A percentile compares a stretch with the other conserved stretches of the same genome.
Evolutionary conservation across 2,329 filamentous ascomycete genomes (phyloP).

Genomic region (Venturiaceae sp.): DNA sequence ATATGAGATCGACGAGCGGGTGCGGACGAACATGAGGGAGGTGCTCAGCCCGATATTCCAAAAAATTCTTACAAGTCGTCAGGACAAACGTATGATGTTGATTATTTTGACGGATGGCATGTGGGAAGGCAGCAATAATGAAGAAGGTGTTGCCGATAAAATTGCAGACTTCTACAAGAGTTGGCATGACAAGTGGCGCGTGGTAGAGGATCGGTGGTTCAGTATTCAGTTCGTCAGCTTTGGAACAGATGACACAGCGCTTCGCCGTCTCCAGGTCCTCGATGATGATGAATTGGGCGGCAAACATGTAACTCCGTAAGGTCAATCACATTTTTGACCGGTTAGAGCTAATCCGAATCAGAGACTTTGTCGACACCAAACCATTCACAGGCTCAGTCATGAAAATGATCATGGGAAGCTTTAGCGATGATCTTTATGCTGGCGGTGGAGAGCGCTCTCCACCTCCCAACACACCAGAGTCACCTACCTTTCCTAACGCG

Average conservation of each 20-base stretch:
- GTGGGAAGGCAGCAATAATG: not conserved
- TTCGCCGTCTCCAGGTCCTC: not conserved
- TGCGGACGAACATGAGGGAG: not conserved
- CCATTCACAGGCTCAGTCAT: constrained; percentile 2
- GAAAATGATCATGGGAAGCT: constrained; percentile 6
- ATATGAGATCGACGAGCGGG: not conserved
- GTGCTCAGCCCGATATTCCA: not conserved
- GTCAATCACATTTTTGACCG: too few species aligned
- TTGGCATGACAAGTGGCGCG: not conserved
- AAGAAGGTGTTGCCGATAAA: not conserved
- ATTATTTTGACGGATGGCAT: constrained; percentile 6
- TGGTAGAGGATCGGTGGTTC: not conserved
- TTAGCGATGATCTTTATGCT: not conserved
- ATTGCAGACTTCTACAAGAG: not conserved
- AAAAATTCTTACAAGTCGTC: not conserved
- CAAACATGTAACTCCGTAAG: not conserved
- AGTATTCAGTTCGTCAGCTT: constrained; percentile 7
- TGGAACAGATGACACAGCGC: not conserved
- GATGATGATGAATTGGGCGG: not conserved
- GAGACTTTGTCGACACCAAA: constrained; percentile 7
- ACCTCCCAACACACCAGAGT: not conserved
- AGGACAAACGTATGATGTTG: not conserved
- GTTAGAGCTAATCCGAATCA: not conserved
- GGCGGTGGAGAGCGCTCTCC: not conserved
- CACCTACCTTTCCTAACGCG: not conserved